Evolutionary conservation across 164 flowering plant species (phyloP).

Genomic region (Pachysandra terminalis): DNA sequence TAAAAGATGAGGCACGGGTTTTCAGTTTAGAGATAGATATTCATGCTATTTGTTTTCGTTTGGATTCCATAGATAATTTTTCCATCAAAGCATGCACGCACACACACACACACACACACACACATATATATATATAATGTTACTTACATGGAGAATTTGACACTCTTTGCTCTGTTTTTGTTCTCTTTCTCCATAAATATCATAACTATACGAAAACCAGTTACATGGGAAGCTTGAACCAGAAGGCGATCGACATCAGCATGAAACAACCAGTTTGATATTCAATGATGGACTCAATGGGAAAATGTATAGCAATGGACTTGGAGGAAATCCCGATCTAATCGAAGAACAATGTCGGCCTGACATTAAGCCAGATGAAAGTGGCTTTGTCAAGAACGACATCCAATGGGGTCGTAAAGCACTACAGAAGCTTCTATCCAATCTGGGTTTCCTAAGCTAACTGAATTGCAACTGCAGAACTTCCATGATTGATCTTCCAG

Average conservation of each 20-base stretch:
- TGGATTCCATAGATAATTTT: neutral
- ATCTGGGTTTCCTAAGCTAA: constrained; percentile 24
- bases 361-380: constrained; percentile 4
- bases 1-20: no score
- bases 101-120: no score
- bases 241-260: constrained; percentile 9
- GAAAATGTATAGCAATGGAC: constrained; percentile 9
- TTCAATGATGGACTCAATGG: constrained; percentile 8
- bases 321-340: neutral
- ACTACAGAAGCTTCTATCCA: constrained; percentile 31
- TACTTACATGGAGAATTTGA: neutral
- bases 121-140: no score
- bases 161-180: constrained; percentile 2
- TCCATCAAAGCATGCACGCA: constrained; percentile 4
- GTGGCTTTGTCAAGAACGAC: constrained; percentile 27
- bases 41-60: no score
- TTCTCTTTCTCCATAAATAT: neutral
- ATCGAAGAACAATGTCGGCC: constrained; percentile 14
- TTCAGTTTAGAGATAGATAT: neutral
- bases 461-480: constrained; percentile 3
- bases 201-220: constrained; percentile 18
- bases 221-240: constrained; percentile 25
- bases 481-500: neutral
- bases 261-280: constrained; percentile 4
- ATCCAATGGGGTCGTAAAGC: constrained; percentile 41